These are phyloP conservation scores for Sindora glabra DNA, from an alignment of 306 rosid genomes.

Conservation along the genomic window DNA sequence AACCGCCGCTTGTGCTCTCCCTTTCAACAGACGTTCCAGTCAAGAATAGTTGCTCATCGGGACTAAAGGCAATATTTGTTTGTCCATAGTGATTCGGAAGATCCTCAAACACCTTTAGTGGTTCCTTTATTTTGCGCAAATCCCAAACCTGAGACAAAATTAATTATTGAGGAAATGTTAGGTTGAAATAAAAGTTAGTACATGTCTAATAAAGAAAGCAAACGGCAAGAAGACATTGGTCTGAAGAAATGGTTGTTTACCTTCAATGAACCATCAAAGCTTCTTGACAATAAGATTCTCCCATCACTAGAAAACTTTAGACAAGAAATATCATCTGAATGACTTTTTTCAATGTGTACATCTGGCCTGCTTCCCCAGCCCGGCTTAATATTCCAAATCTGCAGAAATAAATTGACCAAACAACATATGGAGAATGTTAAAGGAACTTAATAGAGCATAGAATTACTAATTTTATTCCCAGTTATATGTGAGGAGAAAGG, in stretches of 20 bases:
- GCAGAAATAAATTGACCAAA: conserved; percentile 15
- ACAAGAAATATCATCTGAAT: conserved; percentile 66
- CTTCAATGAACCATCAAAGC: conserved; percentile 82
- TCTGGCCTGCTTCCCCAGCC: conserved; percentile 99
- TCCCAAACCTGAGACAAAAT: conserved; percentile 74
- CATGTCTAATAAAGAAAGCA: not conserved
- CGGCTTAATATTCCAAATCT: conserved; percentile 85
- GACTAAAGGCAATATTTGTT: conserved; percentile 81
- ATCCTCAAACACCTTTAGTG: conserved; percentile 68
- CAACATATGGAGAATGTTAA: conserved; percentile 11
- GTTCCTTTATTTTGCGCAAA: conserved; percentile 67
- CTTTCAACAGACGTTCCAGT: conserved; percentile 92
- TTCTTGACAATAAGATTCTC: conserved; percentile 62
- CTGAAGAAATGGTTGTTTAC: conserved; percentile 21
- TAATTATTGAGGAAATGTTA: conserved; percentile 10
- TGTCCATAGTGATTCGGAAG: conserved; percentile 89
- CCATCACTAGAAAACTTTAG: conserved; percentile 85
- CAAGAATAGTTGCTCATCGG: conserved; percentile 79
- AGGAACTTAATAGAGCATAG: not conserved
- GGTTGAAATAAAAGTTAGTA: not conserved
- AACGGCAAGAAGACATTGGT: not conserved
- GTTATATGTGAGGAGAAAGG: not conserved
- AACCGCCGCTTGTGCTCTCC: conserved; percentile 75
- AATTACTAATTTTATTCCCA: not conserved
- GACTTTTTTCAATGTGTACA: conserved; percentile 51